Base-by-base conservation (phyloP, 805 yeast species). In the Candida alai region DNA sequence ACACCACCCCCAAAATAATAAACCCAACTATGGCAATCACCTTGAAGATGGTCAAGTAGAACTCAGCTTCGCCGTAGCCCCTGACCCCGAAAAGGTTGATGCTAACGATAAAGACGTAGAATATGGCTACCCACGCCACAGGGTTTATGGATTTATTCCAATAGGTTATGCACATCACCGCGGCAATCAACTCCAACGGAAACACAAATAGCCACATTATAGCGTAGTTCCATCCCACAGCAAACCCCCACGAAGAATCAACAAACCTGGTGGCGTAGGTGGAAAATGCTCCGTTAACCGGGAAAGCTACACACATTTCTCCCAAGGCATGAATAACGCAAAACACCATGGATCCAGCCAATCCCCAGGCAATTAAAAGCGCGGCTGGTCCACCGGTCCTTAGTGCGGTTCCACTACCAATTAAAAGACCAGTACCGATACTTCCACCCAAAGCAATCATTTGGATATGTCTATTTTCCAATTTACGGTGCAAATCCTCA, bases 381-480 rank as follows among this genome's bases (percentile, higher is more conserved):
- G 68, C 57, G 3, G 70, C 71, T 4, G 72, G 71, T 5, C 71
- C 71, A 21, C 70, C 71, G 13, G 55, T 55, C 11, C 48, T 41
- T 42, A 65, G 52, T 2, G 66, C 62, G 14, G 64, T 55, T 23
- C 78, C 78, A 13, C 72, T 58, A 19, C 74, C 73, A 21, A 67
- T 62, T 41, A 72, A 64, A 32, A 72, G 54, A 28, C 76, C 78
- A 7, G 85, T 78, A 49, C 88, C 86, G 38, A 80, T 74, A 41
- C 80, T 72, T 43, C 85, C 84, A 36, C 84, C 87, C 35, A 80
- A 69, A 24, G 86, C 80, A 41, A 79, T 74, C 79, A 79, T 74
- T 54, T 76, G 82, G 36, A 73, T 60, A 37, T 73, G 78, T 49
- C 78, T 63, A 36, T 51, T 46, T 40, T 64, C 63, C 39, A 74